Evolutionary conservation across 805 yeast species (phyloP).

Genomic region (Clavispora vitiphila): DNA sequence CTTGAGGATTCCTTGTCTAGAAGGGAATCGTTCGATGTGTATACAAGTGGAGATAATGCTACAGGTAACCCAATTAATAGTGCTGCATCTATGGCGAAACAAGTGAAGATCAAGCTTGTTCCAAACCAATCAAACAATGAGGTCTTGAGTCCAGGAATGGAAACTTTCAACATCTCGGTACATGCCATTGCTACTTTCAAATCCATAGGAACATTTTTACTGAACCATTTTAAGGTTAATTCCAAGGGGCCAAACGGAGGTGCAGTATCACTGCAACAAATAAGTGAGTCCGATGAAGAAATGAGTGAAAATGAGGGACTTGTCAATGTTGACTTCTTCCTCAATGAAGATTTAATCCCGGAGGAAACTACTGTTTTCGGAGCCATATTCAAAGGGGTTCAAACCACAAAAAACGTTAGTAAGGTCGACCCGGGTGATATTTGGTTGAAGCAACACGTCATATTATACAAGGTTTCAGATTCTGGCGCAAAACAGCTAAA

Average conservation of each 20-base stretch:
- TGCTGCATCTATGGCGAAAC: conserved; percentile 65
- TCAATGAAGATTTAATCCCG: conserved; percentile 55
- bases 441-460: conserved; percentile 55
- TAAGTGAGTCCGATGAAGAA: neutral
- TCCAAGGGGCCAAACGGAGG: neutral
- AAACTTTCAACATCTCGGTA: conserved; percentile 40
- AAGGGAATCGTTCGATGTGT: conserved; percentile 66
- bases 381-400: conserved; percentile 53
- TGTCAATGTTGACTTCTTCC: conserved; percentile 46
- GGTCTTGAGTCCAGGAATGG: conserved; percentile 6
- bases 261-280: neutral
- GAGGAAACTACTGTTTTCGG: conserved; percentile 72
- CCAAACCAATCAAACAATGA: conserved; percentile 5
- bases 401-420: conserved; percentile 30
- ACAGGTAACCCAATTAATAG: conserved; percentile 23
- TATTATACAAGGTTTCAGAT: conserved; percentile 34
- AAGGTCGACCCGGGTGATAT: conserved; percentile 43
- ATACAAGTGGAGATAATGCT: conserved; percentile 37
- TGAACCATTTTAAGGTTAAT: conserved; percentile 31
- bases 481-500: neutral
- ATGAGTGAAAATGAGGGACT: conserved; percentile 3
- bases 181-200: conserved; percentile 60
- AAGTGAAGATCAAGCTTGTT: conserved; percentile 53
- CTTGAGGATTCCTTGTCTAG: conserved; percentile 72
- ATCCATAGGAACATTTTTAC: conserved; percentile 45